phyloP scores from a whole-genome alignment of 371 early-diverging fungal genomes.

The Umbelopsis sp. region DNA sequence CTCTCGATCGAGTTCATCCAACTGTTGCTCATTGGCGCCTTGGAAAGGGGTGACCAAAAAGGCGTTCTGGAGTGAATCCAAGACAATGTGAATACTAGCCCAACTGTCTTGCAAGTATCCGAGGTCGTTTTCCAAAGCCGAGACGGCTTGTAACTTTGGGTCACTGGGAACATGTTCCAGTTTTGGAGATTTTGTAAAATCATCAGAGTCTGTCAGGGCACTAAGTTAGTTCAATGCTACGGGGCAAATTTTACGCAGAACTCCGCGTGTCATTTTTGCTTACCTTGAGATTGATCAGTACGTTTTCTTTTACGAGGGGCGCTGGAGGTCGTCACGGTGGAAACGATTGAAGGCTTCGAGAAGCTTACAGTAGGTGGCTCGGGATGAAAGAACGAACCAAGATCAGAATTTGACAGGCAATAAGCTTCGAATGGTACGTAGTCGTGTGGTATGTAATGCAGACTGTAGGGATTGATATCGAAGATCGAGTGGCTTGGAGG shows the following conservation, averaged over 20 bases:
- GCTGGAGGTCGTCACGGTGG: conserved; percentile 6
- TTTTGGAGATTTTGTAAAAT: not conserved
- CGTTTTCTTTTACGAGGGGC: conserved; percentile 13
- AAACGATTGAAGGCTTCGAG: conserved; percentile 1
- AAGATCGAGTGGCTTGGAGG: not conserved
- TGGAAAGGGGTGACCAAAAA: conserved; percentile 6
- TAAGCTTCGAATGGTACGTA: not conserved
- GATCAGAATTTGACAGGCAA: not conserved
- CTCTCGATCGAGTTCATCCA: conserved; percentile 14
- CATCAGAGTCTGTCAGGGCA: not conserved
- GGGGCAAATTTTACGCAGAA: not conserved
- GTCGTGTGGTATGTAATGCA: not conserved
- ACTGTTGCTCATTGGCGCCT: conserved; percentile 15
- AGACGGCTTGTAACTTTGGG: not conserved
- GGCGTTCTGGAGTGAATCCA: conserved; percentile 10
- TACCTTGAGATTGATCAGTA: conserved; percentile 9
- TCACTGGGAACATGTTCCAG: not conserved
- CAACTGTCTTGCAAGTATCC: conserved; percentile 7
- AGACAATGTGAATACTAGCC: conserved; percentile 14
- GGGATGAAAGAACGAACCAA: not conserved
- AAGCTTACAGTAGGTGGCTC: conserved; percentile 5
- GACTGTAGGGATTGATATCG: not conserved
- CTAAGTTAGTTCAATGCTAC: not conserved
- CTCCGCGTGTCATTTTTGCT: not conserved
- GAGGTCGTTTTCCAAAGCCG: not conserved